These are phyloP conservation scores for Sporothrix brasiliensis DNA, from an alignment of 2,329 filamentous ascomycete genomes.

Conservation along the genomic window DNA sequence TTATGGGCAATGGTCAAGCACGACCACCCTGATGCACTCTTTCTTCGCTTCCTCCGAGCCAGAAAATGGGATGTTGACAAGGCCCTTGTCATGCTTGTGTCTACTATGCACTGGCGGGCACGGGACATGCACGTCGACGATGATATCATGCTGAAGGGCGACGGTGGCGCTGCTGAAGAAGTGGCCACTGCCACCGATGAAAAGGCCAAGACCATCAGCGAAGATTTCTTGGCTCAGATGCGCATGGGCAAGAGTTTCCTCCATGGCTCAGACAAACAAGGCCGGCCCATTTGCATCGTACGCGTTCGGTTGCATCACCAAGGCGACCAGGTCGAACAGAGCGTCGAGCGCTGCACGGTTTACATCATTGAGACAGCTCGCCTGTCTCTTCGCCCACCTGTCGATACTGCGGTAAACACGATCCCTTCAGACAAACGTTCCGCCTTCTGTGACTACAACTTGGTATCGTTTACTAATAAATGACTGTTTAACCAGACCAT, in stretches of 20 bases:
- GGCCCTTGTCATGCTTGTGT: conserved; percentile 90
- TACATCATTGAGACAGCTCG: conserved; percentile 94
- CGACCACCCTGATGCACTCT: conserved; percentile 84
- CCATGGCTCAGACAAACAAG: conserved; percentile 81
- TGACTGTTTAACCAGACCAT: conserved; percentile 64
- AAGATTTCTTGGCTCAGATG: conserved; percentile 81
- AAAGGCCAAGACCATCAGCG: conserved; percentile 64
- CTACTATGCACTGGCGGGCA: conserved; percentile 89
- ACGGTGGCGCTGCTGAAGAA: conserved; percentile 66
- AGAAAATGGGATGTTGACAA: conserved; percentile 95
- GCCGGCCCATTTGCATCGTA: conserved; percentile 84
- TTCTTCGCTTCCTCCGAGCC: conserved; percentile 82
- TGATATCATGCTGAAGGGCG: conserved; percentile 79
- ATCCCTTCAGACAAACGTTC: conserved; percentile 17
- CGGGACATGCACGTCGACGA: conserved; percentile 85
- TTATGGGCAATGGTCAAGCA: conserved; percentile 96
- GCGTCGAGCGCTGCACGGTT: conserved; percentile 86
- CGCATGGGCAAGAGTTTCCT: conserved; percentile 91
- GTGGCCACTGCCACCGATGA: conserved; percentile 58
- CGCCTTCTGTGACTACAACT: neutral
- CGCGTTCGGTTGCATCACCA: conserved; percentile 78
- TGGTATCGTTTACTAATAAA: neutral
- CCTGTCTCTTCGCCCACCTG: conserved; percentile 73
- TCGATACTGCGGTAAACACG: conserved; percentile 84
- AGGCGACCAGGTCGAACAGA: conserved; percentile 79